These are phyloP conservation scores for Xylaria sp. DNA, from an alignment of 2,329 filamentous ascomycete genomes.

Conservation along the genomic window DNA sequence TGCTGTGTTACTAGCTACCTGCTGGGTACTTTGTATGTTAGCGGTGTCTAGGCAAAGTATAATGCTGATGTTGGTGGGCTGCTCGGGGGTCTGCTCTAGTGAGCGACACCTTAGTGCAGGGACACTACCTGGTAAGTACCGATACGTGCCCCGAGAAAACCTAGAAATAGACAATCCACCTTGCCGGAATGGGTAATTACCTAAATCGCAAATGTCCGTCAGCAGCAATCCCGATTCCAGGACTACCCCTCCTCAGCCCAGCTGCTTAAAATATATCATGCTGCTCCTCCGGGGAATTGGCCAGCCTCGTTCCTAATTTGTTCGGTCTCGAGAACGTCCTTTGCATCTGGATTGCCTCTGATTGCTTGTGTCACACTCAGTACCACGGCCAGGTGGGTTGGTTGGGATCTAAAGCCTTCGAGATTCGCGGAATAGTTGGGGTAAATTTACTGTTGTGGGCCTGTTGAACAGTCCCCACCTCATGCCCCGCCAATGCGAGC, in stretches of 20 bases:
- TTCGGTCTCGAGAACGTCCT: neutral
- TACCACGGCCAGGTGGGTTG: slow-evolving; percentile 16
- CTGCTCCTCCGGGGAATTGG: neutral
- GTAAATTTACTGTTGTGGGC: slow-evolving; percentile 46
- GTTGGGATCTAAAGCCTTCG: slow-evolving; percentile 24
- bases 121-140: slow-evolving; percentile 11
- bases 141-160: slow-evolving; percentile 13
- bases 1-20: slow-evolving; percentile 7
- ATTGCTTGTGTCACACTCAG: slow-evolving; percentile 5
- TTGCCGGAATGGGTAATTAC: slow-evolving; percentile 26
- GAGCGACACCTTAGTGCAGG: slow-evolving; percentile 5
- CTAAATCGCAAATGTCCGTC: slow-evolving; percentile 13
- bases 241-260: slow-evolving; percentile 1
- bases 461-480: slow-evolving; percentile 47
- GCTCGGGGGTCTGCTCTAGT: slow-evolving; percentile 12
- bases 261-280: slow-evolving; percentile 5
- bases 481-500: slow-evolving; percentile 26
- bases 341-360: neutral
- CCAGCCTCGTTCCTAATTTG: neutral
- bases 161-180: slow-evolving; percentile 26
- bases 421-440: slow-evolving; percentile 49
- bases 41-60: slow-evolving; percentile 30
- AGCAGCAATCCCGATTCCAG: slow-evolving; percentile 13
- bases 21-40: slow-evolving; percentile 32
- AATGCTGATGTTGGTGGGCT: slow-evolving; percentile 24